A percentile compares a stretch with the other conserved stretches of the same genome.
These are phyloP conservation scores for Colletotrichum sp. DNA, from an alignment of 2,329 filamentous ascomycete genomes.

Conservation along the genomic window DNA sequence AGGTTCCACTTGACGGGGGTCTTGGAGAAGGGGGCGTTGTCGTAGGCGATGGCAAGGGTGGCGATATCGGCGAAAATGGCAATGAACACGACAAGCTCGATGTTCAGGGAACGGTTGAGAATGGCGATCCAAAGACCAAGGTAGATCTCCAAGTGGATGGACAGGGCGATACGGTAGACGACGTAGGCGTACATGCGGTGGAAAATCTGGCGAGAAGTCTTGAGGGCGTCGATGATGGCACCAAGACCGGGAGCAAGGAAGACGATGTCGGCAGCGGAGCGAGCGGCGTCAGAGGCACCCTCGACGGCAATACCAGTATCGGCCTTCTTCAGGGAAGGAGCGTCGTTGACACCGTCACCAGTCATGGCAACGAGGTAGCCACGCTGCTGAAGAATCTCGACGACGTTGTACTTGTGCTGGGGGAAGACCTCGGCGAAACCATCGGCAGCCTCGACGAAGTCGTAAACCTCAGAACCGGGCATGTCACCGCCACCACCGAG, in stretches of 20 bases:
- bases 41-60: conserved; percentile 90
- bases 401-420: conserved; percentile 93
- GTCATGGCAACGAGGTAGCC: conserved; percentile 96
- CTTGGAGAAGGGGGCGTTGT: conserved; percentile 65
- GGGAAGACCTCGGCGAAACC: conserved; percentile 95
- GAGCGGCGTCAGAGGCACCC: conserved; percentile 88
- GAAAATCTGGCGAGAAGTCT: conserved; percentile 94
- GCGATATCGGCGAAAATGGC: conserved; percentile 95
- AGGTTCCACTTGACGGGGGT: conserved; percentile 88
- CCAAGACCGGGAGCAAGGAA: conserved; percentile 91
- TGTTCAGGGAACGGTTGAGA: conserved; percentile 82
- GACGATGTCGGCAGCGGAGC: conserved; percentile 90
- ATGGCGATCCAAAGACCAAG: conserved; percentile 91
- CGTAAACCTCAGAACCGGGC: conserved; percentile 92
- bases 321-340: conserved; percentile 91
- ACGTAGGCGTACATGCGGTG: conserved; percentile 98
- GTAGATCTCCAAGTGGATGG: conserved; percentile 90
- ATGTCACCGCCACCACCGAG: conserved; percentile 90
- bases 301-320: conserved; percentile 96
- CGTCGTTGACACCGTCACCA: conserved; percentile 94
- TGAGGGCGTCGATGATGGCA: conserved; percentile 90
- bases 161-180: conserved; percentile 92
- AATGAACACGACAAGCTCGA: conserved; percentile 90
- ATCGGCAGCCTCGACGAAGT: conserved; percentile 94
- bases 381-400: conserved; percentile 92